These are phyloP conservation scores for Chimonanthus salicifolius DNA, from an alignment of 164 flowering plant genomes.

Conservation along the genomic window DNA sequence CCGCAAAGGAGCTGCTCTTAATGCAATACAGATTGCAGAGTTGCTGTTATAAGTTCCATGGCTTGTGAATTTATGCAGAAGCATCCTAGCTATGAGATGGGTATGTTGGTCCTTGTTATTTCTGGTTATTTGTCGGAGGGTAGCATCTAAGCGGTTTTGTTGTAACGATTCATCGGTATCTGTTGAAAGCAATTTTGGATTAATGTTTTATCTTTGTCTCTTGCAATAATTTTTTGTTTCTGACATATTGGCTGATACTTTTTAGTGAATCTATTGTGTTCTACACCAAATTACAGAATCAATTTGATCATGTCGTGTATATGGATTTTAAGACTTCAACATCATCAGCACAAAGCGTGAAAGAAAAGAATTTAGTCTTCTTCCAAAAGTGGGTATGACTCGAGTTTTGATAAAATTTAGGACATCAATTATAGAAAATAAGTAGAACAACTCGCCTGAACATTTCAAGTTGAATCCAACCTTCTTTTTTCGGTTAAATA, in stretches of 20 bases:
- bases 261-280: background rate
- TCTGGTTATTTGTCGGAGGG: background rate
- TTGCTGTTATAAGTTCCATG: slow-evolving; percentile 44
- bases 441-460: too few relatives aligned
- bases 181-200: background rate
- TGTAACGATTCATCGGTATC: background rate
- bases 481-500: too few relatives aligned
- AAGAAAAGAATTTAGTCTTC: too few relatives aligned
- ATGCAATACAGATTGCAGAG: slow-evolving; percentile 96
- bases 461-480: too few relatives aligned
- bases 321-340: too few relatives aligned
- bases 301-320: too few relatives aligned
- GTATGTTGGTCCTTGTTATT: background rate
- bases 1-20: slow-evolving; percentile 97
- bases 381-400: too few relatives aligned
- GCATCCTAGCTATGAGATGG: background rate
- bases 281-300: background rate
- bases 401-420: too few relatives aligned
- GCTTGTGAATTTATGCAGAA: background rate
- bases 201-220: background rate
- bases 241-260: background rate
- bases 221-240: background rate
- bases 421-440: too few relatives aligned
- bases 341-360: too few relatives aligned
- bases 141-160: background rate